Conservation (phyloP, 2,329 filamentous ascomycete genomes). For the Clarireedia homoeocarpa region DNA sequence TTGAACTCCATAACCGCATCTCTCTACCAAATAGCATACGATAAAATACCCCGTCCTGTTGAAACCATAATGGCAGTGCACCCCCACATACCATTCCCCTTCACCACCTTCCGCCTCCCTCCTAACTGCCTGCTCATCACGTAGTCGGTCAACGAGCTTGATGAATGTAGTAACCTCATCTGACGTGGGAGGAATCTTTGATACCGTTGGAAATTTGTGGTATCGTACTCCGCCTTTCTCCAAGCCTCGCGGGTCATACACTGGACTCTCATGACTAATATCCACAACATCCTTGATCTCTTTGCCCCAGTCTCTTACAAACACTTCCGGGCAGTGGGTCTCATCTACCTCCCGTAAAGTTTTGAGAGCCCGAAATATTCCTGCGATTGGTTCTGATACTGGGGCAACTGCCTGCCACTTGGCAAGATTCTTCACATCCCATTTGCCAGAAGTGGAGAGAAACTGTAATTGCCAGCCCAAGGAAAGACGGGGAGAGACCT, state of each 20-base stretch:
- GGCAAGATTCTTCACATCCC: conserved; percentile 92
- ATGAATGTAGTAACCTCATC: conserved; percentile 48
- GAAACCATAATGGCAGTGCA: conserved; percentile 91
- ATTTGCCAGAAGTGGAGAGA: conserved; percentile 84
- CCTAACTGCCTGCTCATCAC: conserved; percentile 43
- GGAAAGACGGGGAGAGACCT: conserved; percentile 70
- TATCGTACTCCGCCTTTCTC: conserved; percentile 61
- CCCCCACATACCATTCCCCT: conserved; percentile 53
- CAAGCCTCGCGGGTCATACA: conserved; percentile 72
- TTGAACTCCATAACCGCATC: conserved; percentile 61
- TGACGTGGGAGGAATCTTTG: conserved; percentile 69
- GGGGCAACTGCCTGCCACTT: conserved; percentile 81
- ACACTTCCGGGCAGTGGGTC: conserved; percentile 65
- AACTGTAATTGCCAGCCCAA: conserved; percentile 88
- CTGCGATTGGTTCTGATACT: conserved; percentile 70
- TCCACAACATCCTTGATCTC: conserved; percentile 74
- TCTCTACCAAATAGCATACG: conserved; percentile 82
- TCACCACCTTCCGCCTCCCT: conserved; percentile 35
- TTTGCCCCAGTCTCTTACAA: conserved; percentile 59
- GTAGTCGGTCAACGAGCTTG: conserved; percentile 49
- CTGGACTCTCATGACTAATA: conserved; percentile 83
- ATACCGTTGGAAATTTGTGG: conserved; percentile 86
- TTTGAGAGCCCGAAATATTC: conserved; percentile 83
- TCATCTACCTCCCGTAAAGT: conserved; percentile 87
- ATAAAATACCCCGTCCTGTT: conserved; percentile 91